Evolutionary conservation across 176 grass and related monocot species (phyloP).

Genomic region (Oryza meyeriana): DNA sequence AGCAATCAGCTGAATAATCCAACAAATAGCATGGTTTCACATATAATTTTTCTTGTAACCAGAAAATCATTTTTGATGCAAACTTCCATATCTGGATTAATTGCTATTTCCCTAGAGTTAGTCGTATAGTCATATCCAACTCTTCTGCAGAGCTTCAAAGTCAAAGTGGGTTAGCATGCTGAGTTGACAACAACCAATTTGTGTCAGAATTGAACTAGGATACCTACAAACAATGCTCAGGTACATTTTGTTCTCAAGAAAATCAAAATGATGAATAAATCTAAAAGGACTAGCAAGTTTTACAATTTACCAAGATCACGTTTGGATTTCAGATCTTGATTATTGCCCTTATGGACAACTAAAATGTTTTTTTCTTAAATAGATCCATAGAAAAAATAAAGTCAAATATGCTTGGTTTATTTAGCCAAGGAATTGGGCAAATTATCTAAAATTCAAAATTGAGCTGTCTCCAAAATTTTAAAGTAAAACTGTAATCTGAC

Average conservation of each 20-base stretch:
- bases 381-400: neutral
- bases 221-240: neutral
- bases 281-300: neutral
- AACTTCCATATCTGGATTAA: neutral
- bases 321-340: neutral
- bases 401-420: neutral
- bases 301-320: neutral
- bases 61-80: neutral
- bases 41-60: neutral
- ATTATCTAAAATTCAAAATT: neutral
- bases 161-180: neutral
- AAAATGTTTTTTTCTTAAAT: neutral
- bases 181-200: neutral
- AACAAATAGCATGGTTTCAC: neutral
- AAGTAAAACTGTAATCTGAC: neutral
- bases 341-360: neutral
- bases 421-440: neutral
- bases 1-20: neutral
- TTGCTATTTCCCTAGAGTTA: neutral
- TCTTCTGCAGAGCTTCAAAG: neutral
- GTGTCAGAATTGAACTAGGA: neutral
- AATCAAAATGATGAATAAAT: constrained; percentile 2
- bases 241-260: constrained; percentile 5
- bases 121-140: neutral
- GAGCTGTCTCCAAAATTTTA: neutral